These are phyloP conservation scores for Fusarium odoratissimum DNA, from an alignment of 2,329 filamentous ascomycete species.

Conservation along the genomic window DNA sequence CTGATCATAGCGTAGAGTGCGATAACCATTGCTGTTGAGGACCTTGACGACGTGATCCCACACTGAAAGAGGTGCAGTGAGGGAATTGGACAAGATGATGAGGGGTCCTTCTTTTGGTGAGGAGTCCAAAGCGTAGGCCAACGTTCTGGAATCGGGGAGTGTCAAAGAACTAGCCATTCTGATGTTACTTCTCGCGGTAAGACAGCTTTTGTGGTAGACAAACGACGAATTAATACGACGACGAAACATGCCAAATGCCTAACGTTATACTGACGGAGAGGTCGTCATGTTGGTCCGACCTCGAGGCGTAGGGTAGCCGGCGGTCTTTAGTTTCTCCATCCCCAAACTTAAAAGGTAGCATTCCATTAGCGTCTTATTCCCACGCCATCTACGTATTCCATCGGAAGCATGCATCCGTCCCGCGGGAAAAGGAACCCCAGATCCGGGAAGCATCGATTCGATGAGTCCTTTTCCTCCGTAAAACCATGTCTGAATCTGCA, in stretches of 20 bases:
- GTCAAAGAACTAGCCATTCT: slow-evolving; percentile 38
- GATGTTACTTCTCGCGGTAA: background rate
- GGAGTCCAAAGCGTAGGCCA: slow-evolving; percentile 48
- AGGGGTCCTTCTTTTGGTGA: slow-evolving; percentile 44
- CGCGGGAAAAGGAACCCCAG: background rate
- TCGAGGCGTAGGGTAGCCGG: background rate
- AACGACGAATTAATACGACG: background rate
- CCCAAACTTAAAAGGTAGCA: background rate
- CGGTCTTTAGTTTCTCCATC: slow-evolving; percentile 9
- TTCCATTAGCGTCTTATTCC: slow-evolving; percentile 7
- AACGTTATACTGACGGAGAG: background rate
- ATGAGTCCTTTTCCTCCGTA: slow-evolving; percentile 14
- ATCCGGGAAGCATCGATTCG: slow-evolving; percentile 32
- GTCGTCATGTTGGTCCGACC: background rate
- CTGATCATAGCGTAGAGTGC: slow-evolving; percentile 57
- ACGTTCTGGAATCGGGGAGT: slow-evolving; percentile 44
- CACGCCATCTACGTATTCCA: slow-evolving; percentile 22
- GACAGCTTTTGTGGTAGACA: background rate
- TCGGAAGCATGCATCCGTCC: slow-evolving; percentile 36
- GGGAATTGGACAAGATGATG: slow-evolving; percentile 55
- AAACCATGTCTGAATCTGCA: slow-evolving; percentile 30
- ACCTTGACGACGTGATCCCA: slow-evolving; percentile 55
- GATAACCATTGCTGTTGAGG: slow-evolving; percentile 51
- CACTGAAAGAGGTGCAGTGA: slow-evolving; percentile 50
- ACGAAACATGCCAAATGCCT: background rate